Evolutionary conservation across 164 flowering plant genomes (phyloP).

Genomic region (Magnolia officinalis): DNA sequence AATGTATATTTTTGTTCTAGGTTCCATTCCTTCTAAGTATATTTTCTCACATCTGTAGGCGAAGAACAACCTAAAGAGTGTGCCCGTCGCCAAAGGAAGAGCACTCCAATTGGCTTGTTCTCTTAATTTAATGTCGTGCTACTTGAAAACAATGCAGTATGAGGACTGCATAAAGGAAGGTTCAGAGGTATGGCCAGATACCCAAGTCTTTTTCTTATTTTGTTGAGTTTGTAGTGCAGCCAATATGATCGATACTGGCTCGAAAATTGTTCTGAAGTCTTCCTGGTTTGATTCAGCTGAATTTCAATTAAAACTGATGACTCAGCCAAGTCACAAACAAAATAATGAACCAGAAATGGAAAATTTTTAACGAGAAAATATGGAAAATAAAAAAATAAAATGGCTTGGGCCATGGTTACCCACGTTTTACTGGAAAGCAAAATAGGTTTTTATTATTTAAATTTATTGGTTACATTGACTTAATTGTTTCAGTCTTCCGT

Average conservation of each 20-base stretch:
- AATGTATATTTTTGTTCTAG: background rate
- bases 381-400: too few relatives aligned
- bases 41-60: constrained; percentile 44
- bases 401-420: too few relatives aligned
- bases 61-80: constrained; percentile 57
- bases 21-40: background rate
- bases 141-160: constrained; percentile 76
- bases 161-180: constrained; percentile 88
- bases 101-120: constrained; percentile 71
- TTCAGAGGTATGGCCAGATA: constrained; percentile 57
- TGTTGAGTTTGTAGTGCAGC: background rate
- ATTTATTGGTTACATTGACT: too few relatives aligned
- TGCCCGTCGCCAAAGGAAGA: constrained; percentile 54
- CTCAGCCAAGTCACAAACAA: too few relatives aligned
- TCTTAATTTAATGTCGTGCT: constrained; percentile 94
- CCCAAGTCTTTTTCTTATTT: background rate
- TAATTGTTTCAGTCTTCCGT: too few relatives aligned
- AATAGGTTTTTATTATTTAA: too few relatives aligned
- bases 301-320: too few relatives aligned
- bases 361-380: too few relatives aligned
- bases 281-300: too few relatives aligned
- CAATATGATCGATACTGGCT: background rate
- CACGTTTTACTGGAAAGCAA: too few relatives aligned
- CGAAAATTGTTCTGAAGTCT: too few relatives aligned
- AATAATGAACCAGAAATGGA: too few relatives aligned